These are phyloP conservation scores for Urochloa ruziziensis DNA, from an alignment of 176 grass and related monocot genomes.

Conservation along the genomic window DNA sequence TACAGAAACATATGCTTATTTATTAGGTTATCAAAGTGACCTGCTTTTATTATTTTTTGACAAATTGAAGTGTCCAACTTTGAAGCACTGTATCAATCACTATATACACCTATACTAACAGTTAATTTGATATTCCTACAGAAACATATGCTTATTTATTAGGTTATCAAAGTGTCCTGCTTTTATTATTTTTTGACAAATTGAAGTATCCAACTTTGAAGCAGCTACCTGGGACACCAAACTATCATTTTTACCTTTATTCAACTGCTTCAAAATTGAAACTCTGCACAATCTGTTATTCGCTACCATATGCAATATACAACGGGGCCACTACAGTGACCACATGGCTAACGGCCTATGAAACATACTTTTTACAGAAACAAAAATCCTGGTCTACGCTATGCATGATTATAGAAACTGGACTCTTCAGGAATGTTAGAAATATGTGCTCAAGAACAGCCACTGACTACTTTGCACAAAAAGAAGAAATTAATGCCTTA, in stretches of 20 bases:
- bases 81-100: neutral
- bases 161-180: slow-evolving; percentile 21
- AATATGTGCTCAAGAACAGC: slow-evolving; percentile 1
- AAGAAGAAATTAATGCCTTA: neutral
- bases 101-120: neutral
- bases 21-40: slow-evolving; percentile 14
- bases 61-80: too few relatives aligned
- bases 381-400: neutral
- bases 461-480: neutral
- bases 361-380: slow-evolving; percentile 1
- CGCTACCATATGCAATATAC: neutral
- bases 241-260: slow-evolving; percentile 13
- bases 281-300: neutral
- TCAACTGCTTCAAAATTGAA: slow-evolving; percentile 2
- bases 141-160: neutral
- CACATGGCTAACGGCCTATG: slow-evolving; percentile 3
- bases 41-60: too few relatives aligned
- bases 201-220: slow-evolving; percentile 18
- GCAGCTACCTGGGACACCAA: neutral
- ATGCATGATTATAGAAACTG: neutral
- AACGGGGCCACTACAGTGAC: neutral
- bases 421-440: neutral
- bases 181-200: too few relatives aligned
- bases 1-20: neutral
- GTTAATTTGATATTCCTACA: neutral